These are phyloP conservation scores for Leccinum subfulvum DNA, from an alignment of 1,284 basidiomycete species.

Conservation along the genomic window DNA sequence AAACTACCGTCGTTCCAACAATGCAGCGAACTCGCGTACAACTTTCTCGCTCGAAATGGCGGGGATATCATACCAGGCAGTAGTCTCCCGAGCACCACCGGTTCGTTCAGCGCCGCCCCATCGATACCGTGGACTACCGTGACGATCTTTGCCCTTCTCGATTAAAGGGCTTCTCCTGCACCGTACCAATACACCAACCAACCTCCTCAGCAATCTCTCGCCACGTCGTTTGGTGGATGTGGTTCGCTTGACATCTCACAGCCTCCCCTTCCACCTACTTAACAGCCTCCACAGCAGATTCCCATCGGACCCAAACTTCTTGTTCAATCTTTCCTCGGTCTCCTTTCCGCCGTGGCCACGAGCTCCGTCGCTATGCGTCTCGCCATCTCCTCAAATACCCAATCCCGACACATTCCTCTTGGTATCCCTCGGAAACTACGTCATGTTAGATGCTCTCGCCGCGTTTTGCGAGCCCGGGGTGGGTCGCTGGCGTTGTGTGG, in stretches of 20 bases:
- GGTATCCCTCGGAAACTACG: too few species aligned
- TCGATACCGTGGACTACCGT: constrained; percentile 43
- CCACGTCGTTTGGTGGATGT: constrained; percentile 31
- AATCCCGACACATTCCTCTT: constrained; percentile 47
- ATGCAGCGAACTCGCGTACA: too few species aligned
- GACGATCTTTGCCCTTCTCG: constrained; percentile 52
- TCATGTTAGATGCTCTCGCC: constrained; percentile 25
- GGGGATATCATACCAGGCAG: too few species aligned
- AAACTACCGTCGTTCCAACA: too few species aligned
- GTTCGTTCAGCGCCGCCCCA: constrained; percentile 8
- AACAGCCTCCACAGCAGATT: constrained; percentile 43
- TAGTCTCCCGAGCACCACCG: too few species aligned
- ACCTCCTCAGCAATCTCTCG: constrained; percentile 27
- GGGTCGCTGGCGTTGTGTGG: constrained; percentile 79
- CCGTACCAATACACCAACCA: constrained; percentile 21
- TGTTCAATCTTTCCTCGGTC: constrained; percentile 77
- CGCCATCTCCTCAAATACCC: constrained; percentile 75
- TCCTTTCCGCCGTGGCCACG: constrained; percentile 78
- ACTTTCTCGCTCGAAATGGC: too few species aligned
- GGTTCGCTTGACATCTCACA: constrained; percentile 23
- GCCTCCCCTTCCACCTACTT: constrained; percentile 10
- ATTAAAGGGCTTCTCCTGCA: constrained; percentile 46
- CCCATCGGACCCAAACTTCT: constrained; percentile 67
- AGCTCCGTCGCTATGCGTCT: constrained; percentile 79
- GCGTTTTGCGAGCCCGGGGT: constrained; percentile 83